These are phyloP conservation scores for Fistulina hepatica DNA, from an alignment of 1,284 basidiomycete species.

Conservation along the genomic window DNA sequence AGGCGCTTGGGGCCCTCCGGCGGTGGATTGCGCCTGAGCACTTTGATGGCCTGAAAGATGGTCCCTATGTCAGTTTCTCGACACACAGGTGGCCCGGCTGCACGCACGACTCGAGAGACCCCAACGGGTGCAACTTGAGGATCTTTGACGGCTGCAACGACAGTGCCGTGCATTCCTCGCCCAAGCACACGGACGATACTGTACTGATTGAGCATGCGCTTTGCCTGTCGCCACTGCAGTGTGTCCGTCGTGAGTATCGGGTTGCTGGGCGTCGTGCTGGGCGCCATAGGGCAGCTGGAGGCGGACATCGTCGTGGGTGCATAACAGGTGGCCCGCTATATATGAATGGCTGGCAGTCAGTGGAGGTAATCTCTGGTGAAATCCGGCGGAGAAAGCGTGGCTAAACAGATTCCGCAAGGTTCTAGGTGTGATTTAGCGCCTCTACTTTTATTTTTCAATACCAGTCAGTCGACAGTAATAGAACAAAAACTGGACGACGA, in stretches of 20 bases:
- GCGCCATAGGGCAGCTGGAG: not conserved
- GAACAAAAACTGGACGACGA: too few species aligned
- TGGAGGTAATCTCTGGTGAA: not conserved
- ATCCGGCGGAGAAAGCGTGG: not conserved
- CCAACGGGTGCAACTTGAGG: not conserved
- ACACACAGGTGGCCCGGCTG: not conserved
- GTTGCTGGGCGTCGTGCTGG: not conserved
- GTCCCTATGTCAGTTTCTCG: not conserved
- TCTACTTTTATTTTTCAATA: too few species aligned
- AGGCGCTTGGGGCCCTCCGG: not conserved
- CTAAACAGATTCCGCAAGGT: not conserved
- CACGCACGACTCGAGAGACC: not conserved
- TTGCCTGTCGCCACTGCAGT: too few species aligned
- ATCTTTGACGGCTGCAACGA: not conserved
- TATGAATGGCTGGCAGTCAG: too few species aligned
- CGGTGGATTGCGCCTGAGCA: not conserved
- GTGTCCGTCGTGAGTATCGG: too few species aligned
- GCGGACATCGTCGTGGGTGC: not conserved
- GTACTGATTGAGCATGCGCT: slow-evolving; percentile 1
- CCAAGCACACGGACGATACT: not conserved
- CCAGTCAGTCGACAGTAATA: too few species aligned
- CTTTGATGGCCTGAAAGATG: slow-evolving; percentile 1
- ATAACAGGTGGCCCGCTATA: not conserved
- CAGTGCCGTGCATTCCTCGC: not conserved
- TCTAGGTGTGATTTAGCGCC: too few species aligned